Evolutionary conservation across 495 filamentous ascomycete species (phyloP).

Genomic region (Melanomma pulvis-pyrius): DNA sequence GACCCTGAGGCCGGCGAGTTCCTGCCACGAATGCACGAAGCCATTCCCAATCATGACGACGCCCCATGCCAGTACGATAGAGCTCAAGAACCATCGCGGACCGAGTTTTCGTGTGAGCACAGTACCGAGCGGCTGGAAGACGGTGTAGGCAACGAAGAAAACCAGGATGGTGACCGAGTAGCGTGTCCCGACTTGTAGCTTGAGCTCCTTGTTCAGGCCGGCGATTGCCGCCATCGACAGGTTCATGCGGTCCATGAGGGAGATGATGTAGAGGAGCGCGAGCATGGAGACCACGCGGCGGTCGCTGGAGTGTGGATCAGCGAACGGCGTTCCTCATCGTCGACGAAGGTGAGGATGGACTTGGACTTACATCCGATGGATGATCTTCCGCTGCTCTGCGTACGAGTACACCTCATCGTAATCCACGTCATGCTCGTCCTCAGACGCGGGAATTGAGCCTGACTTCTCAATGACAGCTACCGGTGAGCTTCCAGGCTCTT

Average conservation of each 20-base stretch:
- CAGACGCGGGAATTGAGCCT: background rate
- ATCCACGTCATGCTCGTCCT: background rate
- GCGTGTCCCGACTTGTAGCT: background rate
- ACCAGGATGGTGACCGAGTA: background rate
- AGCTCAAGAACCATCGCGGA: background rate
- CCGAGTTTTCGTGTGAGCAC: background rate
- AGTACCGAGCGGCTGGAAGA: background rate
- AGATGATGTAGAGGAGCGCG: background rate
- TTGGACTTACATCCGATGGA: background rate
- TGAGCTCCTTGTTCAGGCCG: background rate
- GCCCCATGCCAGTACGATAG: background rate
- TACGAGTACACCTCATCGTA: background rate
- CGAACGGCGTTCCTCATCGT: background rate
- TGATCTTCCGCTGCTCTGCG: background rate
- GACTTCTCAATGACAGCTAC: background rate
- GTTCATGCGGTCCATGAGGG: background rate
- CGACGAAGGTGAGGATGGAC: background rate
- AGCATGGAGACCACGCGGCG: background rate
- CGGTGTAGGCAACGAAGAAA: background rate
- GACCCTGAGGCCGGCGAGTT: background rate
- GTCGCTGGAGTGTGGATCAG: background rate
- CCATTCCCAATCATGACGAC: background rate
- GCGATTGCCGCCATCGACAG: background rate
- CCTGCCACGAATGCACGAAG: background rate
- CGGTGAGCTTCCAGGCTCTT: background rate